Conservation (phyloP, 169 alveolate genomes). For the Amoebophrya sp. region DNA sequence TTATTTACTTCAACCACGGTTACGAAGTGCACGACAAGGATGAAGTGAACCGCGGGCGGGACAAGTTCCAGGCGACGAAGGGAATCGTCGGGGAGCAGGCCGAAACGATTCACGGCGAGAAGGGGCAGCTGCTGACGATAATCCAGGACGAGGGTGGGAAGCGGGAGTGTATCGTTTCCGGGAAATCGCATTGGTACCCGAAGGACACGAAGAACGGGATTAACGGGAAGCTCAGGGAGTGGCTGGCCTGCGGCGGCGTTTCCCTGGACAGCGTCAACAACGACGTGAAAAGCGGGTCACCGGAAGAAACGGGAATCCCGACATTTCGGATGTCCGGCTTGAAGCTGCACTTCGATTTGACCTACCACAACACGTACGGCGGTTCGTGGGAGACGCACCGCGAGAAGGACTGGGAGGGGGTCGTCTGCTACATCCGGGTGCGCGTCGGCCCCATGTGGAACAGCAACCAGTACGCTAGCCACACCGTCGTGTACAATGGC, state of each 20-base stretch:
- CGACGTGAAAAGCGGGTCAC: background rate
- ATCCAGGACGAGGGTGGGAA: background rate
- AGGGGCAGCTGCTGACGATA: background rate
- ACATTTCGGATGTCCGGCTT: background rate
- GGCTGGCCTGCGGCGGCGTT: background rate
- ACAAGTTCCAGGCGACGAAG: background rate
- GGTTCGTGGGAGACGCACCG: background rate
- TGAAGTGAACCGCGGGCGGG: background rate
- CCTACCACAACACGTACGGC: background rate
- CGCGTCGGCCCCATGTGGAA: background rate
- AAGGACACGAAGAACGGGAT: background rate
- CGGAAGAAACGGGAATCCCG: background rate
- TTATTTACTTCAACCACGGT: background rate
- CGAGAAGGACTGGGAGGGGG: background rate
- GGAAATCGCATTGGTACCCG: background rate
- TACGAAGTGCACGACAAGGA: background rate
- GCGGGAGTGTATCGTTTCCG: background rate
- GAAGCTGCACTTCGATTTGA: background rate
- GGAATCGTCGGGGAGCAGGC: background rate
- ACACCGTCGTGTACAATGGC: background rate
- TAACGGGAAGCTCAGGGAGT: background rate
- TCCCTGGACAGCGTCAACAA: background rate
- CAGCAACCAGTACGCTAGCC: background rate
- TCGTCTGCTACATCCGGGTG: background rate
- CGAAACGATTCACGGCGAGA: background rate